phyloP scores from a whole-genome alignment of 768 basidiomycete species.

The Cystobasidiopsis lactophilus region DNA sequence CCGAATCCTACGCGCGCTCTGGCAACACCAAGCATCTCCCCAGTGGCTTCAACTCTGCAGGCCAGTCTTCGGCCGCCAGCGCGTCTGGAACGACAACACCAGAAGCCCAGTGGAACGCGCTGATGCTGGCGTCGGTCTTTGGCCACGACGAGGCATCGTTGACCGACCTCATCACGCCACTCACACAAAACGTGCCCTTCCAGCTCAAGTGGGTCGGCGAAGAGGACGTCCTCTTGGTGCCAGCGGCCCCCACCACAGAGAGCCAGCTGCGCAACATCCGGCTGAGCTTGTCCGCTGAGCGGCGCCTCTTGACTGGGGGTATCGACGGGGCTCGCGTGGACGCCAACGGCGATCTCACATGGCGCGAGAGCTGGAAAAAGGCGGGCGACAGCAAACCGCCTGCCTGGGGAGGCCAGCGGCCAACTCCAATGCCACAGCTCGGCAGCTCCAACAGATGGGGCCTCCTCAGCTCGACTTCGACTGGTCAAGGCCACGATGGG shows the following conservation, averaged over 20 bases:
- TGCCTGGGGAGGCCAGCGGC: too few relatives aligned
- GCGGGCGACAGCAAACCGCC: too few relatives aligned
- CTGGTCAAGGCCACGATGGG: too few relatives aligned
- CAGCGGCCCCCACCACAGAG: neutral
- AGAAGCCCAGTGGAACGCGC: constrained; percentile 11
- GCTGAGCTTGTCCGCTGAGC: too few relatives aligned
- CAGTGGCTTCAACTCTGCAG: constrained; percentile 5
- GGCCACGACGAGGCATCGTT: constrained; percentile 15
- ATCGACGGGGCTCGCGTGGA: neutral
- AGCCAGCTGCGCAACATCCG: neutral
- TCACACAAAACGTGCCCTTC: constrained; percentile 10
- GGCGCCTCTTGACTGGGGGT: neutral
- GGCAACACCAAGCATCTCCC: too few relatives aligned
- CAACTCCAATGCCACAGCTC: too few relatives aligned
- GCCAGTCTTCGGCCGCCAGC: neutral
- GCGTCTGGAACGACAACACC: constrained; percentile 1
- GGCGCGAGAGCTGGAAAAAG: neutral
- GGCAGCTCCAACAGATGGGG: too few relatives aligned
- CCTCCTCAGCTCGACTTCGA: too few relatives aligned
- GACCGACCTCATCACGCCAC: constrained; percentile 10
- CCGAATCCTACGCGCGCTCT: too few relatives aligned
- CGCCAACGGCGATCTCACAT: neutral
- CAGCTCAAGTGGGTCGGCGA: constrained; percentile 13
- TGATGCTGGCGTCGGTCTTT: constrained; percentile 17
- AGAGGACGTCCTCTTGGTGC: neutral